Conservation (phyloP, 352 stramenopile genomes). For the Thalassiosira oceanica region DNA sequence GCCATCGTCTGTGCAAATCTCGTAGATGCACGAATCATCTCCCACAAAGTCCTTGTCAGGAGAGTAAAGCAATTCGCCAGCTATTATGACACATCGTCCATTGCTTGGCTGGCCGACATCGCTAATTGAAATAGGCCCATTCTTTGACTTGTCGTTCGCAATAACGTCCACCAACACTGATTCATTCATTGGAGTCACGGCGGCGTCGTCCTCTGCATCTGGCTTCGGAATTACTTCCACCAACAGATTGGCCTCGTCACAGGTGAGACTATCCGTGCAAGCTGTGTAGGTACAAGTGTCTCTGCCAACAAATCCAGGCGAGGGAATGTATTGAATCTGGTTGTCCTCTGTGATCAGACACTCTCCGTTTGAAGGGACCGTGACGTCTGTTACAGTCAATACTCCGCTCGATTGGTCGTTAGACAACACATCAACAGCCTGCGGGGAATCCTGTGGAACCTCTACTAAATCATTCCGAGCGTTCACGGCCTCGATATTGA, state of each 20-base stretch:
- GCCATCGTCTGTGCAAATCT: conserved; percentile 18
- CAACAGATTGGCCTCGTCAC: not conserved
- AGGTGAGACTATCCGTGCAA: conserved; percentile 1
- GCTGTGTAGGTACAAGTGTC: conserved; percentile 12
- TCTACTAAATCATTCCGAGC: conserved; percentile 9
- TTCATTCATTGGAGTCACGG: not conserved
- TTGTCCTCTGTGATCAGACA: conserved; percentile 8
- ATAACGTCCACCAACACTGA: conserved; percentile 14
- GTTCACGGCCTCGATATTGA: not conserved
- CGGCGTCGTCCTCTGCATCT: conserved; percentile 4
- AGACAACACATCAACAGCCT: conserved; percentile 2
- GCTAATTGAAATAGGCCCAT: conserved; percentile 1
- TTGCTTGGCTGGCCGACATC: conserved; percentile 15
- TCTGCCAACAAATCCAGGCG: not conserved
- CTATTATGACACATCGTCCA: conserved; percentile 9
- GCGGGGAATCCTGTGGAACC: not conserved
- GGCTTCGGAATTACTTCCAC: conserved; percentile 7
- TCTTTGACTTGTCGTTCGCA: conserved; percentile 11
- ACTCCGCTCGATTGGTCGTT: not conserved
- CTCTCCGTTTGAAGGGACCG: not conserved
- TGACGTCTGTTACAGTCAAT: conserved; percentile 1
- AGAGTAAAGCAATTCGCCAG: conserved; percentile 5
- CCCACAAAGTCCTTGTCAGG: conserved; percentile 4
- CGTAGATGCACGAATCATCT: conserved; percentile 7
- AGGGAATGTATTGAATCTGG: conserved; percentile 8